Base-by-base conservation (phyloP, 2,329 filamentous ascomycete species). In the Trichoderma aggressivum region DNA sequence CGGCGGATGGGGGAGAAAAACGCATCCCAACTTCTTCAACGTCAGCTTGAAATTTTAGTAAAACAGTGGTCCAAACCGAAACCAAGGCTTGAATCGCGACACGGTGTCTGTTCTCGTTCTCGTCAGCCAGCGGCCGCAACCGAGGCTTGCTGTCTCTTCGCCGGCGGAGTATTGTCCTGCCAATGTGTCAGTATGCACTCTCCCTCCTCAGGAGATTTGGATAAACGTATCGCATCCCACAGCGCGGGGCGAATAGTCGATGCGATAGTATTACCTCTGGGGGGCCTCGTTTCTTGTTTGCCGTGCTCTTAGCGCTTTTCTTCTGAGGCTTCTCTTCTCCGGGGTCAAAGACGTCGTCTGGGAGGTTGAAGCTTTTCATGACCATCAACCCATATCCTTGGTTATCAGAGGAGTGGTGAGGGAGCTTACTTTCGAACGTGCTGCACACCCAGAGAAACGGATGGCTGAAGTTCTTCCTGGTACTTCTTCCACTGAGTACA, bases 261-360 rank as follows among this genome's bases (percentile, higher is more conserved):
- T 72, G 70, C 75, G 73, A 73, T 70, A 76, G 71, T 73, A 76
- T 77, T 82, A 85, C 83, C 80, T 86, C 83, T 74, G 85, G 77
- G 72, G 85, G 82, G 72, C 80, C 82, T 69, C 86, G 85, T 78
- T 87, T 87, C 78, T 84, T 87, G 70, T 79, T 79, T 12, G 78
- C 75, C 66, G 80, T 77, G 73, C 80, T 80, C 73, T 84, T 84
- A 56, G 80, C 77, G 53, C 61, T 71, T 64, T 88, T 90, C 81
- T 83, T 89, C 77, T 86, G 88, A 6, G 92, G 92, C 76, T 89
- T 92, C 63, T 84, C 84, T 81, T 99, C 96, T 77, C 93, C 93
- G 28, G 90, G 84, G 61, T 90, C 87, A 79, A 99, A 99, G 3
- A 98, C 90, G 80, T 99, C 95, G 72, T 93, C 90, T 32, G 96